These are phyloP conservation scores for Hydnomerulius pinastri DNA, from an alignment of 768 basidiomycete genomes.

Conservation along the genomic window DNA sequence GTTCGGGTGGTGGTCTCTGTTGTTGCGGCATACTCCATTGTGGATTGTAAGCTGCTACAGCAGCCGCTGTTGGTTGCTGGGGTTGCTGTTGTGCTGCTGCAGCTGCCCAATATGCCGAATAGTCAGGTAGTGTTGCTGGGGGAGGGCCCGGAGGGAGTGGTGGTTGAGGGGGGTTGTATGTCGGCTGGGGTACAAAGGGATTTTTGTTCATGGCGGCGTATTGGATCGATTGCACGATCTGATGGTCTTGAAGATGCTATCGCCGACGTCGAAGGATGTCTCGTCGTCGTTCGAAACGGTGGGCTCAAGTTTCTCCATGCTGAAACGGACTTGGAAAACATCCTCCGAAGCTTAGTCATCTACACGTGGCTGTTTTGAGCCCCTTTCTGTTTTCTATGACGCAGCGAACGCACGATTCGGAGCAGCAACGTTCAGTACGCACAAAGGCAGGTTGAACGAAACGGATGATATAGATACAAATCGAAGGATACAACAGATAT, in stretches of 20 bases:
- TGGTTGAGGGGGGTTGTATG: constrained; percentile 70
- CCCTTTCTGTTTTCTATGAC: no score
- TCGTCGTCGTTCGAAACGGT: constrained; percentile 25
- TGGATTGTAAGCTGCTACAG: constrained; percentile 56
- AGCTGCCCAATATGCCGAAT: constrained; percentile 76
- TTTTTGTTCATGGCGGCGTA: constrained; percentile 74
- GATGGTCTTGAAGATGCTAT: constrained; percentile 2
- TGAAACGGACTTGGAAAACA: constrained; percentile 11
- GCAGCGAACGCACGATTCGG: no score
- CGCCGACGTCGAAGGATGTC: constrained; percentile 9
- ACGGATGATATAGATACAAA: no score
- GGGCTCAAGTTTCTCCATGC: constrained; percentile 15
- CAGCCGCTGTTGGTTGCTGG: constrained; percentile 33
- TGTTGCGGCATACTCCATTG: constrained; percentile 70
- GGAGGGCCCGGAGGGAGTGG: constrained; percentile 82
- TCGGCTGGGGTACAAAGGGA: constrained; percentile 71
- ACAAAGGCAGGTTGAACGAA: no score
- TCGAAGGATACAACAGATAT: no score
- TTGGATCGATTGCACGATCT: constrained; percentile 12
- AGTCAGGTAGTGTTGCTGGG: constrained; percentile 73
- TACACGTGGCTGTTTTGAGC: background rate
- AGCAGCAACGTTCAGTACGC: no score
- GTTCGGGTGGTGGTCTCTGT: constrained; percentile 70
- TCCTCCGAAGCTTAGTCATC: constrained; percentile 29
- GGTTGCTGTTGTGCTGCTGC: constrained; percentile 51